Conservation (phyloP, 208 protist genomes). For the Porcisia hertigi region DNA sequence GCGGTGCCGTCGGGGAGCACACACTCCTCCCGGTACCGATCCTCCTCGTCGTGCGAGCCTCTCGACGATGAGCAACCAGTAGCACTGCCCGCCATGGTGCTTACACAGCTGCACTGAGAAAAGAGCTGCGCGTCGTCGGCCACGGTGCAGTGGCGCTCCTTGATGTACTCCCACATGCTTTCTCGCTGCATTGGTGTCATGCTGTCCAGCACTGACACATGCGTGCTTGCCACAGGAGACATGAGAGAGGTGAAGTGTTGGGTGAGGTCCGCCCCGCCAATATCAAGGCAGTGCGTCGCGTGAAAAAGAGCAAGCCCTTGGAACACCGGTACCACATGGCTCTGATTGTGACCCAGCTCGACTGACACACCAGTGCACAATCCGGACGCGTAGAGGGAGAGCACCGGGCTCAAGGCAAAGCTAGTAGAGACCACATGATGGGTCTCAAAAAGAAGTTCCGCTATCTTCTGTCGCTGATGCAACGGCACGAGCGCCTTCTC, state of each 20-base stretch:
- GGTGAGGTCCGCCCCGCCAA: conserved; percentile 85
- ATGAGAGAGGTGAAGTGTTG: conserved; percentile 37
- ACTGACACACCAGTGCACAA: conserved; percentile 89
- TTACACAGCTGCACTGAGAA: conserved; percentile 3
- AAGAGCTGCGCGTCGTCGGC: conserved; percentile 36
- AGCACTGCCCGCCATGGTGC: neutral
- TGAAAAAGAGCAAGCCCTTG: conserved; percentile 95
- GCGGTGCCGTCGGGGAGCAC: conserved; percentile 80
- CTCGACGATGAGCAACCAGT: neutral
- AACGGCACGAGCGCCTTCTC: conserved; percentile 87
- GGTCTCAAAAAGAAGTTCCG: conserved; percentile 91
- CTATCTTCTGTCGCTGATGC: conserved; percentile 82
- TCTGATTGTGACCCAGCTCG: conserved; percentile 96
- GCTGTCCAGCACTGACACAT: conserved; percentile 32
- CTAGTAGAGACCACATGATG: conserved; percentile 57
- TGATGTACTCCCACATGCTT: conserved; percentile 83
- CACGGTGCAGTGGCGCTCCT: conserved; percentile 79
- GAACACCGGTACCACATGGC: conserved; percentile 98
- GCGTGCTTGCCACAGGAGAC: conserved; percentile 14
- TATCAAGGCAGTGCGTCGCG: conserved; percentile 77
- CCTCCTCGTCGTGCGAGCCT: conserved; percentile 19
- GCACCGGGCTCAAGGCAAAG: conserved; percentile 80
- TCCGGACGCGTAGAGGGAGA: conserved; percentile 89
- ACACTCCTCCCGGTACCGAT: conserved; percentile 47
- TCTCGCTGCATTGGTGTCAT: conserved; percentile 44